Evolutionary conservation across 352 stramenopile species (phyloP).

Genomic region (Plasmopara muralis): DNA sequence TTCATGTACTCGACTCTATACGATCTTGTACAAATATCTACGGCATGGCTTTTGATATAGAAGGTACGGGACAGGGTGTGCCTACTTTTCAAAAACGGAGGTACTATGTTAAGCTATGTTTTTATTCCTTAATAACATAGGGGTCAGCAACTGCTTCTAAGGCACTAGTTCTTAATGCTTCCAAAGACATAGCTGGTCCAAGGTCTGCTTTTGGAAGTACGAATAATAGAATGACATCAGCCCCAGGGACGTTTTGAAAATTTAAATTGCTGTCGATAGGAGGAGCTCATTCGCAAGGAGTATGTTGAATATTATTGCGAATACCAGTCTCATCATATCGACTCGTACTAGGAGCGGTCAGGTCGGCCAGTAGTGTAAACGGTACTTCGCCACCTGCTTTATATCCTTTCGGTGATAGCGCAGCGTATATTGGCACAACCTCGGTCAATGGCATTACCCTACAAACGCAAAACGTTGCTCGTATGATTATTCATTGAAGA

Average conservation of each 20-base stretch:
- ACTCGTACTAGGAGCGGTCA: background rate
- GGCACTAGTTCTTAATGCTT: background rate
- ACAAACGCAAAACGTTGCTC: too few relatives aligned
- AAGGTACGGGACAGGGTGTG: background rate
- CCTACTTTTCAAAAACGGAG: background rate
- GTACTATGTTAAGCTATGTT: background rate
- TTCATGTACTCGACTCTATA: background rate
- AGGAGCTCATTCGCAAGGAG: background rate
- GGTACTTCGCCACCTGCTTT: too few relatives aligned
- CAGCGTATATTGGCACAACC: background rate
- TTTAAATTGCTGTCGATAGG: too few relatives aligned
- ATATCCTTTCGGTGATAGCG: background rate
- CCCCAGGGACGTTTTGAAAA: too few relatives aligned
- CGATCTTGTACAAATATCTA: constrained; percentile 1
- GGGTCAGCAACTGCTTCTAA: background rate
- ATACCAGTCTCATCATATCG: background rate
- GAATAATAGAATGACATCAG: too few relatives aligned
- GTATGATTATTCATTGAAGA: too few relatives aligned
- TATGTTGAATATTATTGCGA: constrained; percentile 1
- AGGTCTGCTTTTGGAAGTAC: too few relatives aligned
- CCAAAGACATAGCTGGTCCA: background rate
- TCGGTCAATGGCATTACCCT: too few relatives aligned
- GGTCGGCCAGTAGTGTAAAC: too few relatives aligned
- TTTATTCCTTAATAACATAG: background rate
- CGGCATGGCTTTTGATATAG: background rate